A percentile compares a stretch with the other conserved stretches of the same genome.
phyloP scores from a whole-genome alignment of 2,329 filamentous ascomycete genomes.

The Talaromyces verruculosus region DNA sequence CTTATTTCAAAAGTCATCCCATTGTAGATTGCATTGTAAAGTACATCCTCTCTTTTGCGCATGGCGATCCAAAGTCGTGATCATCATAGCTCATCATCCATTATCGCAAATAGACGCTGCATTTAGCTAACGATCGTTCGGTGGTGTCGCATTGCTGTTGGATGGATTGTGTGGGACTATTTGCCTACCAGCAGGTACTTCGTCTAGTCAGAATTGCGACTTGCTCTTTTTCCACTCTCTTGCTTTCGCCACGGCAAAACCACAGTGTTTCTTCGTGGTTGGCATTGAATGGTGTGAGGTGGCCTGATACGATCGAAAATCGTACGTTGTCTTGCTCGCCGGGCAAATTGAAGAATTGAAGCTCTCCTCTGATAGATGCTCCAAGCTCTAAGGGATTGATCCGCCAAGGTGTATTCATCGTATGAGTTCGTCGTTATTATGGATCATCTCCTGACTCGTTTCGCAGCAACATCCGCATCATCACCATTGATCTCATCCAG shows the following conservation, averaged over 20 bases:
- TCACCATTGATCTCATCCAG: conserved; percentile 24
- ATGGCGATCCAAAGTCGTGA: conserved; percentile 2
- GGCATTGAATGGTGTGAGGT: not conserved
- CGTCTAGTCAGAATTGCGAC: not conserved
- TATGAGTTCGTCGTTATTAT: not conserved
- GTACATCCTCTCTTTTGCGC: not conserved
- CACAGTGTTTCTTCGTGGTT: not conserved
- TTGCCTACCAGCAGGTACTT: not conserved
- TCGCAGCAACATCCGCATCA: conserved; percentile 24
- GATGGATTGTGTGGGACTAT: not conserved
- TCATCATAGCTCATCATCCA: not conserved
- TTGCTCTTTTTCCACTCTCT: not conserved
- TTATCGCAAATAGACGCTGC: not conserved
- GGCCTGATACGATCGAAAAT: not conserved
- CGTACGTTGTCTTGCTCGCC: not conserved
- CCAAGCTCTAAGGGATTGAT: not conserved
- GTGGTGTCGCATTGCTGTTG: not conserved
- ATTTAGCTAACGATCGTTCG: not conserved
- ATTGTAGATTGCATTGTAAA: not conserved
- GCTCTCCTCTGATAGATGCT: too few species aligned
- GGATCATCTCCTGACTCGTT: conserved; percentile 23
- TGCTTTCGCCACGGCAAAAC: not conserved
- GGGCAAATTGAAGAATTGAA: too few species aligned
- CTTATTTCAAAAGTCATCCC: not conserved
- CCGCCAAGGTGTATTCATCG: not conserved